Evolutionary conservation across 257 asterid species (phyloP), one percentile per base, ranked within the genome.

Genomic region (Coffea eugenioides): DNA sequence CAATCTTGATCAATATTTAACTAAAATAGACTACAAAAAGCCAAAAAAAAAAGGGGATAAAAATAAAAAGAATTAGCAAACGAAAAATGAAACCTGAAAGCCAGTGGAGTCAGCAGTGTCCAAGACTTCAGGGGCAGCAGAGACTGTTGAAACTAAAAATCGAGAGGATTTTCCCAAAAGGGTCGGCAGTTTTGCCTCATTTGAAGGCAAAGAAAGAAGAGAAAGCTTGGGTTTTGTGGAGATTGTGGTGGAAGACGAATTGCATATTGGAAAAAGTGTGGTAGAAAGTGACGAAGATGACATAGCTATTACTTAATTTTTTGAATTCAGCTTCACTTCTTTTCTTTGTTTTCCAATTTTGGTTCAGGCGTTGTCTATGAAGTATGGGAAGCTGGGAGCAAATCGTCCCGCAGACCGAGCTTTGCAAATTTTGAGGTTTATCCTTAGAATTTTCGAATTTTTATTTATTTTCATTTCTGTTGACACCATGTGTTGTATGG

Each of bases 41-140:
- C 7, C 0, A 15, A 51, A 66, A 31, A 14, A 54, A 49, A 18
- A 78, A 31, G 0, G 31, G 31, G 31, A 8, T 23, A 3, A 31
- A 39, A 31, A 25, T 18, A 31, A 69, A 46, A 46, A 25, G 48
- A 67, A 31, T 16, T 51, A 48, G 3, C 34, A 13, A 15, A 61
- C 18, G 61, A 25, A 67, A 25, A 59, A 41, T 39, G 18, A 65
- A 14, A 93, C 98, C 93, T 88, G 89, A 80, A 77, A 64, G 41
- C 75, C n/a, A 73, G 81, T 34, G 73, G 88, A 49, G 57, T 78
- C 86, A 48, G 81, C 79, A 64, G 91, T 66, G 18, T 90, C 97
- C 84, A 92, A 52, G 8, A 79, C 94, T 80, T 92, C 95, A 46
- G 97, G 93, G 76, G 88, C 91, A 71, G 95, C 94, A 80, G 71